Base-by-base conservation (phyloP, 768 basidiomycete genomes). In the Suillus discolor region DNA sequence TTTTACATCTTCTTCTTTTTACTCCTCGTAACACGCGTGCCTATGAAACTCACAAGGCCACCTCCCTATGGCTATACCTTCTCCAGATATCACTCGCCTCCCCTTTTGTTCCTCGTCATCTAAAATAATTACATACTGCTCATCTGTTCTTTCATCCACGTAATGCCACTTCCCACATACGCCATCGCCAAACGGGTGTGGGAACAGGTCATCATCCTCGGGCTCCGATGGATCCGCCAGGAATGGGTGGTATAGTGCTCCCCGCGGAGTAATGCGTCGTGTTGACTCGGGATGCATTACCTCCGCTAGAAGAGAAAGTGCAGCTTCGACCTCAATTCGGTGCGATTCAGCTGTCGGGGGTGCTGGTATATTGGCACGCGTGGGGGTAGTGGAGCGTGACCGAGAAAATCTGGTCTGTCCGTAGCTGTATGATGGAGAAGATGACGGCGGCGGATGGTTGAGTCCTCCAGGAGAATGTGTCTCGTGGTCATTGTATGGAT, bases 171-270 rank as follows among this genome's bases (percentile, higher is more conserved):
- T 77, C 36, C 80, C 81, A 71, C 93, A 95, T 6, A 86, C 80
- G 1, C 92, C 93, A 68, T 86, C 80, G 2, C 89, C 89, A 62
- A 83, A 85, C 28, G 84, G 85, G 71, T 91, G 89, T 8, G 93
- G 92, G 63, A 88, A 86, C 68, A 84, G 84, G 64, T 84, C 87
- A 65, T 92, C 90, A 62, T 93, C 90, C 39, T 82, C 83, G 4
- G 69, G 71, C 38, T 78, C 81, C 23, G 79, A 82, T 0, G 77
- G 73, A 55, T 85, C 86, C 38, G 71, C 68, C 12, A 98, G 81
- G 77, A 97, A 98, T 0, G 86, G 83, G 72, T 98, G 96, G 65
- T 85, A 84, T 55, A 99, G 82, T 20, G 91, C 93, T 8, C 85
- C 81, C 20, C 83, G 82, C 4, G 96, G 93, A 4, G 93, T 94